Evolutionary conservation across 2,329 filamentous ascomycete genomes (phyloP).

Genomic region (Colletotrichum godetiae): DNA sequence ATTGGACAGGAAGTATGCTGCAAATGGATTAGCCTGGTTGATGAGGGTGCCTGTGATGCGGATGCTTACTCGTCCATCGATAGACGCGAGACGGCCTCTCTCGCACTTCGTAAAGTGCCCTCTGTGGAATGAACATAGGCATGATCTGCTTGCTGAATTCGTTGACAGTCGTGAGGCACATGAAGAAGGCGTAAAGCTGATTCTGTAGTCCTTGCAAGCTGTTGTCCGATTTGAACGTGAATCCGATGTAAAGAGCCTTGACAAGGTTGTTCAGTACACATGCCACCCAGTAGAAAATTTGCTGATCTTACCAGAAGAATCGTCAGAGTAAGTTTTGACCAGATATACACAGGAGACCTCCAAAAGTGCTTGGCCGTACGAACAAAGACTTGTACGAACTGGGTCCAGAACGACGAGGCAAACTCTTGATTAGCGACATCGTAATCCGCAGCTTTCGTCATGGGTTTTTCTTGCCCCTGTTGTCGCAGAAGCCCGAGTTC

Average conservation of each 20-base stretch:
- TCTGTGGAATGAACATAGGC: constrained; percentile 76
- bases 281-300: not conserved
- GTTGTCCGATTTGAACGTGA: constrained; percentile 69
- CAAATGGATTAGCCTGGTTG: not conserved
- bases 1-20: constrained; percentile 32
- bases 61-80: constrained; percentile 36
- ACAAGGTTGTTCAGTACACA: constrained; percentile 47
- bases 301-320: constrained; percentile 41
- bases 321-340: constrained; percentile 70
- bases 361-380: constrained; percentile 80
- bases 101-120: constrained; percentile 74
- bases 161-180: constrained; percentile 76
- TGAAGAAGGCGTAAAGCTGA: constrained; percentile 76
- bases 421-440: constrained; percentile 64
- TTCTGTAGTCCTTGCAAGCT: constrained; percentile 75
- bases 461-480: not conserved
- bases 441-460: too few relatives aligned
- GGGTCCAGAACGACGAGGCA: constrained; percentile 73
- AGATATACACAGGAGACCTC: constrained; percentile 78
- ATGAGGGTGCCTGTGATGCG: not conserved
- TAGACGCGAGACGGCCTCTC: constrained; percentile 76
- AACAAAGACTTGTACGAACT: constrained; percentile 68
- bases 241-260: constrained; percentile 71
- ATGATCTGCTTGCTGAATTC: constrained; percentile 73
- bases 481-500: constrained; percentile 41